Conservation (phyloP, 2,329 filamentous ascomycete species). For the Aureobasidium sp. region DNA sequence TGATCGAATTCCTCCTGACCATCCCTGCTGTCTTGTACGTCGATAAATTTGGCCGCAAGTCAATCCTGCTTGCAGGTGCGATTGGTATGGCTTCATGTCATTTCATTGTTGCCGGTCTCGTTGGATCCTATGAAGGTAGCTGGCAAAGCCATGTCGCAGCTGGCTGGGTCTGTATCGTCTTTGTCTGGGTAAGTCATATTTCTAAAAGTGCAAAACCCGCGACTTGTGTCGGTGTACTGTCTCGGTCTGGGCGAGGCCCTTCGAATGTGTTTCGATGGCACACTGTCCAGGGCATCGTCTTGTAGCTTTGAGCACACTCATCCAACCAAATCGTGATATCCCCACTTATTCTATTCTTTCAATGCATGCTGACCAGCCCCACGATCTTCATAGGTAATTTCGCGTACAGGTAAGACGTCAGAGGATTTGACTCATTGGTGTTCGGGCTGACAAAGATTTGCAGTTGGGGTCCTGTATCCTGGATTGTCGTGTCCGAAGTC, state of each 20-base stretch:
- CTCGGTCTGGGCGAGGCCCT: no score
- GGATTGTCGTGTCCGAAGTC: conserved; percentile 22
- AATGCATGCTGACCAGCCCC: no score
- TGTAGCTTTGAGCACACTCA: no score
- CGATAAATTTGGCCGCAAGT: conserved; percentile 58
- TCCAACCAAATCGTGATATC: no score
- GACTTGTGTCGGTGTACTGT: no score
- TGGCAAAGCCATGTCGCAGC: conserved; percentile 22
- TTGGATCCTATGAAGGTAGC: conserved; percentile 19
- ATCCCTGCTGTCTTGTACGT: conserved; percentile 59
- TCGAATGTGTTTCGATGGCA: no score
- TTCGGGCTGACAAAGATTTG: background rate
- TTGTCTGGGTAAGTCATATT: conserved; percentile 54
- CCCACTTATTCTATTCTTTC: no score
- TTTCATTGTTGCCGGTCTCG: conserved; percentile 26
- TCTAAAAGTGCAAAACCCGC: no score
- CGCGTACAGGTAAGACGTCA: conserved; percentile 43
- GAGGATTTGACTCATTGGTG: background rate
- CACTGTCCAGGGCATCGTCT: no score
- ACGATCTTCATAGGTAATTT: conserved; percentile 58
- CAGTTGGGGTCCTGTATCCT: conserved; percentile 46
- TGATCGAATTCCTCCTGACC: conserved; percentile 60
- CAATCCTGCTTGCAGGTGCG: conserved; percentile 38
- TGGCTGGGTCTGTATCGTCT: conserved; percentile 47
- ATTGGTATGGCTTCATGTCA: conserved; percentile 26